Evolutionary conservation across 129 eudicot genomes (phyloP).

Genomic region (Ambrosia artemisiifolia): DNA sequence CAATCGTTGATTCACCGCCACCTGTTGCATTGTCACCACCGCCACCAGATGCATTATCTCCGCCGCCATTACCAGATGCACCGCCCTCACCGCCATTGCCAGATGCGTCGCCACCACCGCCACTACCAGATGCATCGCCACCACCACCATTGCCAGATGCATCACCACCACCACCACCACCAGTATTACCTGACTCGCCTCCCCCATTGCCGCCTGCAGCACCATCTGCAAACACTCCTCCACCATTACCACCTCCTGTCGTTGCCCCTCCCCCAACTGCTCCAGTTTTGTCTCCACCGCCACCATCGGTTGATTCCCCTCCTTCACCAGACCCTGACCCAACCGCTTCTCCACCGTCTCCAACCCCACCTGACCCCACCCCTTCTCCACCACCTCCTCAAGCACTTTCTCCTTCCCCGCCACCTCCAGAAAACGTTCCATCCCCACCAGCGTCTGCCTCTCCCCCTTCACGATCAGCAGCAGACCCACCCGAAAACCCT

Average conservation of each 20-base stretch:
- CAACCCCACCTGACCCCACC: constrained; percentile 36
- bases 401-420: constrained; percentile 48
- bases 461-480: constrained; percentile 42
- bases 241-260: constrained; percentile 42
- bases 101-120: constrained; percentile 6
- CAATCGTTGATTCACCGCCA: constrained; percentile 40
- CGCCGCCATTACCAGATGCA: constrained; percentile 17
- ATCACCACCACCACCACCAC: constrained; percentile 18
- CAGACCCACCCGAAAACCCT: constrained; percentile 32
- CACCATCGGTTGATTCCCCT: constrained; percentile 34
- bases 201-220: constrained; percentile 51
- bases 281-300: constrained; percentile 47
- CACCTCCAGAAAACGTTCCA: constrained; percentile 46
- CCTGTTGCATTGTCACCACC: constrained; percentile 32
- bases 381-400: constrained; percentile 40
- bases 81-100: constrained; percentile 34
- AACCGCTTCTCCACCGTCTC: constrained; percentile 39
- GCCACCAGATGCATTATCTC: constrained; percentile 7
- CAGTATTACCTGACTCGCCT: constrained; percentile 29
- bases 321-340: constrained; percentile 43
- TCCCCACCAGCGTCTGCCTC: constrained; percentile 31
- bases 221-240: constrained; percentile 34
- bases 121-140: constrained; percentile 10
- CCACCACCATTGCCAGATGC: constrained; percentile 16
- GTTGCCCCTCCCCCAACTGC: constrained; percentile 44